Evolutionary conservation across 306 rosid genomes (phyloP), one percentile per base, ranked within the genome.

Genomic region (Canavalia ensiformis): DNA sequence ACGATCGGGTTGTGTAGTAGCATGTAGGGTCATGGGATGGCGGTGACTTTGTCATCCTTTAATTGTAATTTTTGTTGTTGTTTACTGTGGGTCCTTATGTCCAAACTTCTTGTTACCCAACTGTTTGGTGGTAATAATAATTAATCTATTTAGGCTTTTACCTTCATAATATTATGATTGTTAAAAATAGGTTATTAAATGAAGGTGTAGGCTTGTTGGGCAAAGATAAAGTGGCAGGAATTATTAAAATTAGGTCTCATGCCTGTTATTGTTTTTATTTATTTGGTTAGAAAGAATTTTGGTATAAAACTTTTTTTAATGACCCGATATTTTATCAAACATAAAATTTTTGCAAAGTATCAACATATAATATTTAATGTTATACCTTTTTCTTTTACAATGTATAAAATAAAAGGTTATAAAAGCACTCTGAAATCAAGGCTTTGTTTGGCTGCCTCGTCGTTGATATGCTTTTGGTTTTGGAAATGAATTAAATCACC

Each of bases 1-100:
- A 58, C 73, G 55, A 37, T 59, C n/a, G 47, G 44, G 31, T 11
- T 67, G 77, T 74, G 1, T 59, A 57, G 81, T 62, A 55, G 29
- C 18, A 58, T 47, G 77, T 78, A 64, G 80, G 79, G 67, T 58
- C 58, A 73, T 72, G 35, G 31, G 67, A 74, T 84, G 58, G 80
- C 35, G 13, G 60, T 12, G 41, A 80, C 42, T 72, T 79, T 34
- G 54, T 67, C 63, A 81, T 56, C 71, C 41, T 30, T 4, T 55
- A 8, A 4, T 41, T 82, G 64, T 75, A 50, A 47, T 34, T 76
- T 18, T 18, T 18, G 25, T 18, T 83, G 49, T 13, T 58, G 44
- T 56, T 52, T 47, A 33, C 18, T 7, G 46, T 41, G 12, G 18
- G 41, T 64, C 51, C 66, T 13, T 56, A 8, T 75, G 69, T 34